A percentile compares a stretch with the other conserved stretches of the same genome.
Evolutionary conservation across 2,329 filamentous ascomycete species (phyloP).

Genomic region (Phyllosticta citribraziliensis): DNA sequence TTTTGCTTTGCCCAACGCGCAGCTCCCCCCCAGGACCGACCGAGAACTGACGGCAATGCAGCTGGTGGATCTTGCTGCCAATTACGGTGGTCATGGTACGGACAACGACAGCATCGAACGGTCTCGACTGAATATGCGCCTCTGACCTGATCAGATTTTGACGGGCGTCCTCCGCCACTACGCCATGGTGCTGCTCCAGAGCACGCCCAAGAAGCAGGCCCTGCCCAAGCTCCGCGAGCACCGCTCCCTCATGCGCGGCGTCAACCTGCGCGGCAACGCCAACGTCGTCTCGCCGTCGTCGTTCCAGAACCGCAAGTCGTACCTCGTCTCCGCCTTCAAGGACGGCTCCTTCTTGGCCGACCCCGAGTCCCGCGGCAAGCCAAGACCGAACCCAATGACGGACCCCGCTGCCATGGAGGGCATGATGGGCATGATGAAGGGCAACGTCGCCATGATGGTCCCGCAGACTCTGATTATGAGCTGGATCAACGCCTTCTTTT

Average conservation of each 20-base stretch:
- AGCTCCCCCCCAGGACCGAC: not conserved
- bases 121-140: not conserved
- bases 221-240: constrained; percentile 74
- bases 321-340: constrained; percentile 71
- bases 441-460: constrained; percentile 99
- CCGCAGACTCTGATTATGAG: constrained; percentile 99
- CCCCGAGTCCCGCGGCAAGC: constrained; percentile 74
- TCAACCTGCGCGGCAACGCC: constrained; percentile 75
- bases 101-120: not conserved
- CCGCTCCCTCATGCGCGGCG: constrained; percentile 67
- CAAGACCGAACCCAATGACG: constrained; percentile 85
- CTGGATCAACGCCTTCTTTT: constrained; percentile 99
- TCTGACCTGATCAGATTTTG: constrained; percentile 45
- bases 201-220: constrained; percentile 71
- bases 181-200: constrained; percentile 81
- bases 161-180: constrained; percentile 96
- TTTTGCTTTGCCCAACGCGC: constrained; percentile 13
- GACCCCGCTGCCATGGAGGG: constrained; percentile 97
- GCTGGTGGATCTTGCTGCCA: constrained; percentile 97
- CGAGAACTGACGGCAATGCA: constrained; percentile 30
- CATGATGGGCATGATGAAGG: constrained; percentile 99
- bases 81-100: constrained; percentile 93
- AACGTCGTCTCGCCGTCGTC: constrained; percentile 66
- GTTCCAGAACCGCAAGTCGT: constrained; percentile 72
- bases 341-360: constrained; percentile 83